Conservation (phyloP, 2,329 filamentous ascomycete genomes). For the Colletotrichum euphorbiae region DNA sequence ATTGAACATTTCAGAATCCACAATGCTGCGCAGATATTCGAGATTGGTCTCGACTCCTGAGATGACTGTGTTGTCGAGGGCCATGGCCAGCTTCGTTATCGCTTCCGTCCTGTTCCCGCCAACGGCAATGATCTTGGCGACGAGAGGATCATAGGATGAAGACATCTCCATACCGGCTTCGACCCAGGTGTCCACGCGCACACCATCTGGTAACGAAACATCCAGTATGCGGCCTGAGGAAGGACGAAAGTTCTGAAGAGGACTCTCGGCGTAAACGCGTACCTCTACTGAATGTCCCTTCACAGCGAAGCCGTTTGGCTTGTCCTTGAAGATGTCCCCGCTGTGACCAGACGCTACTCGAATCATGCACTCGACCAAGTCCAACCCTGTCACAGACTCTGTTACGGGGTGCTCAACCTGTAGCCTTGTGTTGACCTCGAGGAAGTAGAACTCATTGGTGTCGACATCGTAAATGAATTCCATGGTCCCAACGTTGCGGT, state of each 20-base stretch:
- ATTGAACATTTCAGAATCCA: constrained; percentile 45
- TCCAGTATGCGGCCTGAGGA: constrained; percentile 75
- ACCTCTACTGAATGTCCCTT: constrained; percentile 77
- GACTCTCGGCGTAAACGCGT: constrained; percentile 79
- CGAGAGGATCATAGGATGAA: constrained; percentile 81
- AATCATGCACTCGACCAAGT: constrained; percentile 51
- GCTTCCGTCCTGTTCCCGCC: constrained; percentile 70
- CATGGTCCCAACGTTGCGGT: constrained; percentile 57
- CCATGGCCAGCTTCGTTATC: constrained; percentile 70
- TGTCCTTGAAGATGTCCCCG: constrained; percentile 26
- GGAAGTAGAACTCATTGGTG: constrained; percentile 55
- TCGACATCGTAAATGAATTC: constrained; percentile 58
- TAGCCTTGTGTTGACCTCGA: constrained; percentile 61
- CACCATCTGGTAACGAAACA: constrained; percentile 66
- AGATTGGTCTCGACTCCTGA: constrained; percentile 51
- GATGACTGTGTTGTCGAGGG: constrained; percentile 62
- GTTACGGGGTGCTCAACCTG: constrained; percentile 62
- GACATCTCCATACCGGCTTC: constrained; percentile 77
- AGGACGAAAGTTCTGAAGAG: constrained; percentile 72
- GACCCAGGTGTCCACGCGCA: constrained; percentile 79
- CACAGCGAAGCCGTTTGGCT: constrained; percentile 53
- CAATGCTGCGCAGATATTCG: constrained; percentile 48
- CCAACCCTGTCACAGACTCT: constrained; percentile 52
- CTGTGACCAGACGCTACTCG: constrained; percentile 59
- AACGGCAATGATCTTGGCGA: constrained; percentile 78